Evolutionary conservation across 805 yeast species (phyloP).

Genomic region (Starmerella stigmatis): DNA sequence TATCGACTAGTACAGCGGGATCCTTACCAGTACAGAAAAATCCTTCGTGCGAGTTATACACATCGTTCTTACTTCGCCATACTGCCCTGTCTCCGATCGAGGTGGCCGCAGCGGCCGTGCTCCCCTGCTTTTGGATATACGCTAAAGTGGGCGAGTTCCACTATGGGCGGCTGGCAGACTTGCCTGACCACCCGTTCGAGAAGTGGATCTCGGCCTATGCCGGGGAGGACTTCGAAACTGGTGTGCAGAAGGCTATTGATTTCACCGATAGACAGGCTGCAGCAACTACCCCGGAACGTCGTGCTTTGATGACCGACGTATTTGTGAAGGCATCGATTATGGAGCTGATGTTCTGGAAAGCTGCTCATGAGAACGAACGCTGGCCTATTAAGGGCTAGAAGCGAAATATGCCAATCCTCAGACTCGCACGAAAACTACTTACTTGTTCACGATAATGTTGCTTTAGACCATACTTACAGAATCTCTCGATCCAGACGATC

Average conservation of each 20-base stretch:
- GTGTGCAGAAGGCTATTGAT: slow-evolving; percentile 33
- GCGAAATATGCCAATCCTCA: neutral
- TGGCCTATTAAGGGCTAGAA: slow-evolving; percentile 10
- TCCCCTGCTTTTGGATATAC: slow-evolving; percentile 25
- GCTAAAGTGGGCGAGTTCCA: no score
- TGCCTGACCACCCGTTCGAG: slow-evolving; percentile 27
- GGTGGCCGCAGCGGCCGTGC: slow-evolving; percentile 23
- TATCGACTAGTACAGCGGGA: no score
- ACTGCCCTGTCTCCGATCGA: slow-evolving; percentile 17
- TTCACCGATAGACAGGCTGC: slow-evolving; percentile 16
- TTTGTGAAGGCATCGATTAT: slow-evolving; percentile 13
- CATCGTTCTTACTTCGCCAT: slow-evolving; percentile 16
- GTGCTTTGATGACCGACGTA: slow-evolving; percentile 19
- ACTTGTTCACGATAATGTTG: no score
- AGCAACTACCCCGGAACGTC: slow-evolving; percentile 13
- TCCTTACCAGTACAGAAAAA: slow-evolving; percentile 12
- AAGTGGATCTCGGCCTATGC: slow-evolving; percentile 57
- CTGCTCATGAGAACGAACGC: slow-evolving; percentile 18
- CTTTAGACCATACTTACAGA: no score
- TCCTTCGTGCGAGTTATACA: slow-evolving; percentile 20
- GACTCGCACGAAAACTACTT: neutral
- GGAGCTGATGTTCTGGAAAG: slow-evolving; percentile 23
- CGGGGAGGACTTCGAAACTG: slow-evolving; percentile 46
- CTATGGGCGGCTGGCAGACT: no score
- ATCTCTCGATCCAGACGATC: no score